phyloP scores from a whole-genome alignment of 306 rosid species.

The Prunus davidiana region DNA sequence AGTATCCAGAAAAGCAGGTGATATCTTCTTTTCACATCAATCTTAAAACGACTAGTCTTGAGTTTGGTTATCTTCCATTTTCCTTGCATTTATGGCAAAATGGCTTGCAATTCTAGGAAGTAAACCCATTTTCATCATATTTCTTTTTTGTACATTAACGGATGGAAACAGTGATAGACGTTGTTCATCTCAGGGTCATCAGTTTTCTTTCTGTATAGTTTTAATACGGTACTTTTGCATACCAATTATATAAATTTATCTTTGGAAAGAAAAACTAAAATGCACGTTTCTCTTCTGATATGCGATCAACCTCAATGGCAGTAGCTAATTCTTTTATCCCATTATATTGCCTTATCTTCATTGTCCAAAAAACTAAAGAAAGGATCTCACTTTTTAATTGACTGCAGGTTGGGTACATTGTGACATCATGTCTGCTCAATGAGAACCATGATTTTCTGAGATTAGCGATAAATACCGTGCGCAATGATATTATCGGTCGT shows the following conservation, averaged over 20 bases:
- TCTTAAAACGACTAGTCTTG: background rate
- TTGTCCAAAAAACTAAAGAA: background rate
- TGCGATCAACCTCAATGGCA: background rate
- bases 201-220: background rate
- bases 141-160: background rate
- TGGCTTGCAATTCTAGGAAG: background rate
- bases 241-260: background rate
- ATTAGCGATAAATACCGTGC: slow-evolving; percentile 95
- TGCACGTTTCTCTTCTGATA: background rate
- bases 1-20: slow-evolving; percentile 99
- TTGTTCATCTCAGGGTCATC: background rate
- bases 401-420: slow-evolving; percentile 99
- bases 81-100: background rate
- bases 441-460: slow-evolving; percentile 99
- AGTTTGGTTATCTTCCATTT: background rate
- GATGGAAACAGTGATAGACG: background rate
- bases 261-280: background rate
- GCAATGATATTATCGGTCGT: slow-evolving; percentile 97
- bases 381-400: slow-evolving; percentile 6
- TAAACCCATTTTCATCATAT: background rate
- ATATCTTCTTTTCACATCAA: background rate
- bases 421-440: slow-evolving; percentile 87
- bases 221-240: background rate
- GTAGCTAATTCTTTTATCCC: background rate
- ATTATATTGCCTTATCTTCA: background rate